A percentile compares a stretch with the other conserved stretches of the same genome.
phyloP scores from a whole-genome alignment of 768 basidiomycete species.

The Mycena galopus region DNA sequence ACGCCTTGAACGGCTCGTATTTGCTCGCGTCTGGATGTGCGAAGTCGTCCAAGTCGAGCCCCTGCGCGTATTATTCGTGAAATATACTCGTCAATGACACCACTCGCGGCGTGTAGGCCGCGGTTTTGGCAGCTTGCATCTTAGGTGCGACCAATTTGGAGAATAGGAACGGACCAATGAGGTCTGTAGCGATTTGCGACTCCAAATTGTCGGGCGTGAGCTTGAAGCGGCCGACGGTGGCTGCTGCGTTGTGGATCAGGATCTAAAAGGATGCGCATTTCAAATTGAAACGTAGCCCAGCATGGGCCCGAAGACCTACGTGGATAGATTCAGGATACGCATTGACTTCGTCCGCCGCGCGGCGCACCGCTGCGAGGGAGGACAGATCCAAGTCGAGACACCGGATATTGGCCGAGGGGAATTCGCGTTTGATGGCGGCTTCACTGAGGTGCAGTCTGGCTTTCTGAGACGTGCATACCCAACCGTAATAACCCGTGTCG shows the following conservation, averaged over 20 bases:
- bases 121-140: neutral
- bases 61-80: constrained; percentile 4
- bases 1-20: neutral
- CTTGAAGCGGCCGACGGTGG: constrained; percentile 3
- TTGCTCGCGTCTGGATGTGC: neutral
- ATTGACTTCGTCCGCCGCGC: constrained; percentile 15
- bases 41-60: neutral
- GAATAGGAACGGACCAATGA: constrained; percentile 16
- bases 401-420: constrained; percentile 11
- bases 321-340: constrained; percentile 4
- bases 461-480: neutral
- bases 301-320: neutral
- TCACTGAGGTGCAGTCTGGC: constrained; percentile 14
- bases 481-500: neutral
- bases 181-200: constrained; percentile 4
- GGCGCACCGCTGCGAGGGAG: constrained; percentile 17
- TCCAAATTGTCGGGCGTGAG: constrained; percentile 15
- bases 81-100: neutral
- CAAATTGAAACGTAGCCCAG: no score
- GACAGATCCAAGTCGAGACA: constrained; percentile 18
- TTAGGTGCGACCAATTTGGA: constrained; percentile 5
- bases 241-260: constrained; percentile 20
- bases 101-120: neutral
- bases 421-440: neutral
- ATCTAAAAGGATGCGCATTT: neutral